phyloP scores from a whole-genome alignment of 352 stramenopile species.

The Phytophthora tentaculata region DNA sequence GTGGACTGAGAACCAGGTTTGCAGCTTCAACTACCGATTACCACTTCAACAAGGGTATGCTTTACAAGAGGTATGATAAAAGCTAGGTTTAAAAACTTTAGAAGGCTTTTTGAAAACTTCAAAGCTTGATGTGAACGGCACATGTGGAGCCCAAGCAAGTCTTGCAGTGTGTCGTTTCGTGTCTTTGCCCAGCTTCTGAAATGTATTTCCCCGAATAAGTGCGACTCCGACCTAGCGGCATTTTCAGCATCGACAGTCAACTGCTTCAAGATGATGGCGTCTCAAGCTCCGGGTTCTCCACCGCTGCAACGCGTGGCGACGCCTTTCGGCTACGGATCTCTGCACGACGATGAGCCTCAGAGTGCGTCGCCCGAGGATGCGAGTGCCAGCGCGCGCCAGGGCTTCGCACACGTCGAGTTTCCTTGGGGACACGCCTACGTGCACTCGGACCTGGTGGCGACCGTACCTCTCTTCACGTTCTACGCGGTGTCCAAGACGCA shows the following conservation, averaged over 20 bases:
- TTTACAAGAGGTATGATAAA: slow-evolving; percentile 2
- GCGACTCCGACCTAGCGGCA: slow-evolving; percentile 13
- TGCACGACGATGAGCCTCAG: slow-evolving; percentile 37
- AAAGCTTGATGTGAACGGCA: not conserved
- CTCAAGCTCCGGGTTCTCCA: slow-evolving; percentile 4
- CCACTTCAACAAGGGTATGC: slow-evolving; percentile 29
- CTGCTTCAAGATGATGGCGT: slow-evolving; percentile 37
- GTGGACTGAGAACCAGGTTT: slow-evolving; percentile 12
- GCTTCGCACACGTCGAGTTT: slow-evolving; percentile 74
- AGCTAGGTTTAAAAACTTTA: not conserved
- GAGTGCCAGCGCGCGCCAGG: slow-evolving; percentile 20
- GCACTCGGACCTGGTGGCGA: slow-evolving; percentile 58
- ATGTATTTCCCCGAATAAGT: slow-evolving; percentile 17
- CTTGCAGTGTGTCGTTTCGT: slow-evolving; percentile 22
- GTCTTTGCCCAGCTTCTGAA: slow-evolving; percentile 14
- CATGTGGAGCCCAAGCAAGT: slow-evolving; percentile 9
- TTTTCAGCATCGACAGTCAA: slow-evolving; percentile 16
- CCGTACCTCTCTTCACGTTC: slow-evolving; percentile 76
- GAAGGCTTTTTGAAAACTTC: too few species aligned
- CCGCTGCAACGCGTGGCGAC: slow-evolving; percentile 58
- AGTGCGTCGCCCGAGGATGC: slow-evolving; percentile 16
- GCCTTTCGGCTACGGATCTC: slow-evolving; percentile 71
- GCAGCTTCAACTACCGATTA: slow-evolving; percentile 20
- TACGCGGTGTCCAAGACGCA: slow-evolving; percentile 70
- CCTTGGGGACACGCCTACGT: slow-evolving; percentile 81